A percentile compares a stretch with the other conserved stretches of the same genome.
These are phyloP conservation scores for Esteya vermicola DNA, from an alignment of 2,329 filamentous ascomycete species.

Conservation along the genomic window DNA sequence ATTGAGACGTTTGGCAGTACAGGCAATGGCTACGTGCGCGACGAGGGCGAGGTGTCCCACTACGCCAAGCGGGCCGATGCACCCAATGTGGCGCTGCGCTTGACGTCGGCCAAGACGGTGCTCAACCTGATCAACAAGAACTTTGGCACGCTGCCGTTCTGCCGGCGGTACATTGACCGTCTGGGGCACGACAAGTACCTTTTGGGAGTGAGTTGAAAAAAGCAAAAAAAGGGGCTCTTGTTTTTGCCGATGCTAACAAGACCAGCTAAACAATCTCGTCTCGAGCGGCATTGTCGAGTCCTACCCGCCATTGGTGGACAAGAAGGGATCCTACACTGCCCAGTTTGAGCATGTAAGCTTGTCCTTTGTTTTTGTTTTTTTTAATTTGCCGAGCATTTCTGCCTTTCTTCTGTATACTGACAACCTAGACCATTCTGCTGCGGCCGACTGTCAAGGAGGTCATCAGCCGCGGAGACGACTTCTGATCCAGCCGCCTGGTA, in stretches of 20 bases:
- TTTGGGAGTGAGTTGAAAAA: slow-evolving; percentile 56
- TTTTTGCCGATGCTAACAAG: slow-evolving; percentile 12
- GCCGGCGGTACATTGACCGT: slow-evolving; percentile 78
- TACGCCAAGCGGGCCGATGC: slow-evolving; percentile 66
- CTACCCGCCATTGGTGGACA: slow-evolving; percentile 78
- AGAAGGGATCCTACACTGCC: slow-evolving; percentile 89
- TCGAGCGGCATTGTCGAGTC: slow-evolving; percentile 72
- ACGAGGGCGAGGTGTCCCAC: slow-evolving; percentile 83
- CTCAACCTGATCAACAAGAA: slow-evolving; percentile 90
- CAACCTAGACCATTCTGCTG: slow-evolving; percentile 54
- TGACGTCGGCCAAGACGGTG: slow-evolving; percentile 72
- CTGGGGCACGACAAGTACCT: slow-evolving; percentile 93
- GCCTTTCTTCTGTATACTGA: not conserved
- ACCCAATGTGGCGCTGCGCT: slow-evolving; percentile 58
- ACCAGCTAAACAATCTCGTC: slow-evolving; percentile 72
- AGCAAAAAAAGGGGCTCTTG: no score
- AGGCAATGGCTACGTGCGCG: slow-evolving; percentile 72
- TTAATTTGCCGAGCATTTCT: no score
- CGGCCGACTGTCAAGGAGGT: slow-evolving; percentile 75
- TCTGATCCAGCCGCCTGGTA: no score
- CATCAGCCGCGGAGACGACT: slow-evolving; percentile 75
- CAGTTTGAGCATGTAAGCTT: slow-evolving; percentile 91
- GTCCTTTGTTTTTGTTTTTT: slow-evolving; percentile 11
- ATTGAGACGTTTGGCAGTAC: slow-evolving; percentile 95
- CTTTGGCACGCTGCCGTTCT: slow-evolving; percentile 86